These are phyloP conservation scores for Royoungia palumana DNA, from an alignment of 768 basidiomycete genomes.

Conservation along the genomic window DNA sequence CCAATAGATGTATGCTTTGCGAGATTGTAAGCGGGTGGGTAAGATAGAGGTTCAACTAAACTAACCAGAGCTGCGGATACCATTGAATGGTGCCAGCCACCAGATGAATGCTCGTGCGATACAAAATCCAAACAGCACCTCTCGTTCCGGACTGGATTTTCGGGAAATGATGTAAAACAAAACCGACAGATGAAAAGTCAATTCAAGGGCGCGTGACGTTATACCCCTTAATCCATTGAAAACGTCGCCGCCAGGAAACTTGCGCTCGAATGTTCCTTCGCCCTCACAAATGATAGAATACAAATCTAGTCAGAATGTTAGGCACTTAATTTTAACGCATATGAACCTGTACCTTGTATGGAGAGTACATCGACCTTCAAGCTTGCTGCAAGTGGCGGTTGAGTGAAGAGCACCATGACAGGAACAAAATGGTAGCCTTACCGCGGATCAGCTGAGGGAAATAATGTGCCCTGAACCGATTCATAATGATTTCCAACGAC, in stretches of 20 bases:
- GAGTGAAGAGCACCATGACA: slow-evolving; percentile 5
- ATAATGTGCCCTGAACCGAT: slow-evolving; percentile 37
- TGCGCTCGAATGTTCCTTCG: slow-evolving; percentile 26
- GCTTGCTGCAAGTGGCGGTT: slow-evolving; percentile 16
- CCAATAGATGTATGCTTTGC: slow-evolving; percentile 36
- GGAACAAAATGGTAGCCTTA: slow-evolving; percentile 8
- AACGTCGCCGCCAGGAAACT: slow-evolving; percentile 35
- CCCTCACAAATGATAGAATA: slow-evolving; percentile 9
- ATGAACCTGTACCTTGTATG: slow-evolving; percentile 14
- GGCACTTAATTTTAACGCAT: background rate
- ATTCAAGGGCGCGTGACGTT: slow-evolving; percentile 19
- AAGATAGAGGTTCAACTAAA: background rate
- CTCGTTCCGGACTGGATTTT: slow-evolving; percentile 27
- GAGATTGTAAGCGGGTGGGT: background rate
- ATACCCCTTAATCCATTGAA: slow-evolving; percentile 25
- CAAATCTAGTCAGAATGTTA: slow-evolving; percentile 10
- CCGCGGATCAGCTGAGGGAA: slow-evolving; percentile 39
- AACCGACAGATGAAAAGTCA: slow-evolving; percentile 26
- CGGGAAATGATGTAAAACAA: slow-evolving; percentile 15
- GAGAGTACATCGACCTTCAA: slow-evolving; percentile 21
- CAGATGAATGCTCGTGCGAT: slow-evolving; percentile 29
- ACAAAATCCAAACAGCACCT: slow-evolving; percentile 26
- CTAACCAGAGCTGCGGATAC: slow-evolving; percentile 36
- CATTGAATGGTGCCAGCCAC: slow-evolving; percentile 34
- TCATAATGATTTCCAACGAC: slow-evolving; percentile 22